Evolutionary conservation across 768 basidiomycete species (phyloP).

Genomic region (Tricholoma flavovirens): DNA sequence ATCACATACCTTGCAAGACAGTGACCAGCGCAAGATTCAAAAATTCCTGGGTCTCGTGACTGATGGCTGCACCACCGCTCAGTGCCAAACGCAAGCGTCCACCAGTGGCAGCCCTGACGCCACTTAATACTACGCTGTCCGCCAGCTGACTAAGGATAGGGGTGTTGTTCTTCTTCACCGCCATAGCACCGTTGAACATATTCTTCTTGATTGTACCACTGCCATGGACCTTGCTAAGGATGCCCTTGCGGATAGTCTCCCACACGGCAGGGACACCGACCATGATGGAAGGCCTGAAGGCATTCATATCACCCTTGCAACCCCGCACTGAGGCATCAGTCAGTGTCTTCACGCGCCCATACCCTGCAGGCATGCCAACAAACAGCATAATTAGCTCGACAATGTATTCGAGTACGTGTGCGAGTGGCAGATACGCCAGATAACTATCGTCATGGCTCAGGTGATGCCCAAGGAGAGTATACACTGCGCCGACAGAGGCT

Average conservation of each 20-base stretch:
- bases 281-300: conserved; percentile 85
- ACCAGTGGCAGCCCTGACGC: conserved; percentile 80
- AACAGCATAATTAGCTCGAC: conserved; percentile 78
- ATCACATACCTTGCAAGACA: conserved; percentile 71
- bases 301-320: conserved; percentile 76
- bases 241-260: conserved; percentile 96
- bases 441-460: conserved; percentile 56
- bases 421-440: conserved; percentile 90
- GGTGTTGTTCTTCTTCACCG: conserved; percentile 64
- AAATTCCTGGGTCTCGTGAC: conserved; percentile 88
- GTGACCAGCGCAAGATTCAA: conserved; percentile 73
- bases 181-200: conserved; percentile 76
- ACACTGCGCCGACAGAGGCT: conserved; percentile 81
- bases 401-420: conserved; percentile 93
- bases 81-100: conserved; percentile 77
- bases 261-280: conserved; percentile 95
- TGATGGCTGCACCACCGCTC: conserved; percentile 85
- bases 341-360: conserved; percentile 91
- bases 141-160: conserved; percentile 63
- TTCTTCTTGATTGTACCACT: conserved; percentile 62
- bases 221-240: conserved; percentile 71
- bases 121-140: conserved; percentile 70
- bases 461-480: conserved; percentile 63
- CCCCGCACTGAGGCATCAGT: conserved; percentile 91
- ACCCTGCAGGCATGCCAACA: conserved; percentile 78